Percentiles rank a stretch among this genome's conserved stretches.
phyloP scores from a whole-genome alignment of 1,284 basidiomycete genomes.

The Papiliotrema laurentii region DNA sequence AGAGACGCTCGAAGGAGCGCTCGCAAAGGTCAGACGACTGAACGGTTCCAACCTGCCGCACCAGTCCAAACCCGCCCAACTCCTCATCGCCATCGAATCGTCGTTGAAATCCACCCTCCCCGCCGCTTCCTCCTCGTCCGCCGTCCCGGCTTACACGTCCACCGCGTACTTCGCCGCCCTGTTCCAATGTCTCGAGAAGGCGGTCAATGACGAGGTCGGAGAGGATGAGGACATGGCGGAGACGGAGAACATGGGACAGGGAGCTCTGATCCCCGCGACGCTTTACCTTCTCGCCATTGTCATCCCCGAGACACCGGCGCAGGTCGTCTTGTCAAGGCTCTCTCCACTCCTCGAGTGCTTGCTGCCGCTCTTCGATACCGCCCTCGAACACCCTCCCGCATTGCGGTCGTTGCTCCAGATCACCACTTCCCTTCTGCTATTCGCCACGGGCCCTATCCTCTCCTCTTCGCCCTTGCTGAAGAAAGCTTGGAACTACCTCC shows the following conservation, averaged over 20 bases:
- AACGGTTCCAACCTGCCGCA: slow-evolving; percentile 74
- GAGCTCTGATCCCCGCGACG: slow-evolving; percentile 77
- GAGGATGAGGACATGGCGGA: slow-evolving; percentile 41
- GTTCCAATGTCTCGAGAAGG: slow-evolving; percentile 51
- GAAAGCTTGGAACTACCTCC: slow-evolving; percentile 64
- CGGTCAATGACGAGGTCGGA: slow-evolving; percentile 38
- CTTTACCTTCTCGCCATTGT: slow-evolving; percentile 82
- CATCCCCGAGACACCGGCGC: slow-evolving; percentile 63
- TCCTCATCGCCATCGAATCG: slow-evolving; percentile 82
- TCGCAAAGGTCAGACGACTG: slow-evolving; percentile 85
- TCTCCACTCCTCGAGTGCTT: slow-evolving; percentile 58
- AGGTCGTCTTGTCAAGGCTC: slow-evolving; percentile 43
- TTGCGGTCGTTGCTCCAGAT: slow-evolving; percentile 51
- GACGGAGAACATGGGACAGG: slow-evolving; percentile 54
- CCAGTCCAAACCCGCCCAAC: slow-evolving; percentile 84
- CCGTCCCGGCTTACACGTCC: slow-evolving; percentile 65
- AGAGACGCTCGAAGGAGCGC: slow-evolving; percentile 47
- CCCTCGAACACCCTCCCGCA: slow-evolving; percentile 45
- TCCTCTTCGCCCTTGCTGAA: slow-evolving; percentile 65
- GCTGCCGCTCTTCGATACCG: slow-evolving; percentile 62
- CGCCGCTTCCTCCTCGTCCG: slow-evolving; percentile 36
- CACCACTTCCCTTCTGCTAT: slow-evolving; percentile 55
- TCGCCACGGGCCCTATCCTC: slow-evolving; percentile 65
- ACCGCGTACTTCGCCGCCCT: slow-evolving; percentile 88
- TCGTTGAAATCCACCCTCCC: slow-evolving; percentile 57